Percentiles rank a stretch among this genome's conserved stretches.
These are phyloP conservation scores for Xylaria sp. DNA, from an alignment of 2,329 filamentous ascomycete genomes.

Conservation along the genomic window DNA sequence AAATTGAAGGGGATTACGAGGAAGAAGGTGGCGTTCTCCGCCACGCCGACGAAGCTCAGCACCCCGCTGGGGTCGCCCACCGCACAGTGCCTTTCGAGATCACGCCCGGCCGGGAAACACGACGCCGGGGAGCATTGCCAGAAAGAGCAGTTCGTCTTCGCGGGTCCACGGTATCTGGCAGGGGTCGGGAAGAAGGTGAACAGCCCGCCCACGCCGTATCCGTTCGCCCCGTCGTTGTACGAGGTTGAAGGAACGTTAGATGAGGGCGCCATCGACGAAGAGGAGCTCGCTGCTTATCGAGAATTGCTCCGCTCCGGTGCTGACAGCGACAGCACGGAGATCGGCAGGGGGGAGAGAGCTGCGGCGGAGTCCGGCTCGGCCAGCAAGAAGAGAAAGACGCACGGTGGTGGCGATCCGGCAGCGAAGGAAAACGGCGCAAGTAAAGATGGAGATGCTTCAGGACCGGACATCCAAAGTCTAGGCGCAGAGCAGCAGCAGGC, in stretches of 20 bases:
- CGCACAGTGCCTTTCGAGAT: constrained; percentile 23
- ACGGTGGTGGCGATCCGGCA: too few relatives aligned
- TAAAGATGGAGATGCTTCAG: background rate
- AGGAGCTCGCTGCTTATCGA: background rate
- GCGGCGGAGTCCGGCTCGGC: background rate
- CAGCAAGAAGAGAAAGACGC: background rate
- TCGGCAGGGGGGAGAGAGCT: constrained; percentile 6
- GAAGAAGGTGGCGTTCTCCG: background rate
- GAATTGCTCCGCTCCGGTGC: background rate
- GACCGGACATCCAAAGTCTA: too few relatives aligned
- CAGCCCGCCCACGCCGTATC: constrained; percentile 26
- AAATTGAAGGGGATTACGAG: background rate
- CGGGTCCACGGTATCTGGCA: background rate
- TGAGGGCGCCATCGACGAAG: background rate
- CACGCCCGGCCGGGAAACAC: background rate
- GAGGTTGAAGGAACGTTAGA: background rate
- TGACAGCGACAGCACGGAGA: background rate
- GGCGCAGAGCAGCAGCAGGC: too few relatives aligned
- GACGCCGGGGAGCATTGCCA: too few relatives aligned
- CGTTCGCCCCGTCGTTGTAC: constrained; percentile 31
- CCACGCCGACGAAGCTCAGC: background rate
- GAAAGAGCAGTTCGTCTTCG: background rate
- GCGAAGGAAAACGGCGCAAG: background rate
- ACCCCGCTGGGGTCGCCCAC: constrained; percentile 29
- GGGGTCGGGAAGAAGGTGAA: background rate